Evolutionary conservation across 1,284 basidiomycete genomes (phyloP), one percentile per base, ranked within the genome.

Genomic region (Vanrija sp.): DNA sequence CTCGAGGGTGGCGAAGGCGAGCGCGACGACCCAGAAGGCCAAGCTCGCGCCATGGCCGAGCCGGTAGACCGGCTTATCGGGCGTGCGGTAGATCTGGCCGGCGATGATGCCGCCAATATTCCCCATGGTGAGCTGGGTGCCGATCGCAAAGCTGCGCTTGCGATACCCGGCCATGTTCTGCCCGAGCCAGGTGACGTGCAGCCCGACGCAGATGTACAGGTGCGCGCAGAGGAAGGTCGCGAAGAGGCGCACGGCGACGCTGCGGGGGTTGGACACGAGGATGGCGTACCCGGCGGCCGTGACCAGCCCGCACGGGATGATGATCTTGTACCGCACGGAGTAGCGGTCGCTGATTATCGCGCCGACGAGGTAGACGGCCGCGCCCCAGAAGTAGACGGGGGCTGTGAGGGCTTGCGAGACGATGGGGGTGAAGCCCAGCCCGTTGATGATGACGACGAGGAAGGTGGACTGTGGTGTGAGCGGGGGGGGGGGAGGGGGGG

Each of bases 121-220:
- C 18, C 65, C 65, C 53, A 64, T 64, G 1, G 60, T 52, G 49
- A 65, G 65, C 52, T 63, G 63, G 24, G 54, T 41, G 20, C 65
- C 65, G 20, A 64, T 56, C n/a, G 55, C 48, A 12, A 56, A 59
- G 9, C 55, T 52, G 20, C 63, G 56, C 50, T 64, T 63, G 43
- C 55, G 62, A 50, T 62, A 62, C 5, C 59, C 59, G 0, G 56
- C 55, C 7, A 49, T 55, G 47, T 61, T 61, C 47, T 60, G 49
- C 31, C 54, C 50, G 39, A 53, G 54, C 54, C 61, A 65, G 4
- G 53, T 51, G 24, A 64, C 55, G 52, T 64, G 60, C 19, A 64
- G 54, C 15, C 62, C 62, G 18, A 65, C 54, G 25, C 50, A 46
- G 50, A 50, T 51, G 51, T 63, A 68, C 12, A 66, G 47, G 20